These are phyloP conservation scores for Piromyces sp. DNA, from an alignment of 192 early-diverging fungal genomes.

Conservation along the genomic window DNA sequence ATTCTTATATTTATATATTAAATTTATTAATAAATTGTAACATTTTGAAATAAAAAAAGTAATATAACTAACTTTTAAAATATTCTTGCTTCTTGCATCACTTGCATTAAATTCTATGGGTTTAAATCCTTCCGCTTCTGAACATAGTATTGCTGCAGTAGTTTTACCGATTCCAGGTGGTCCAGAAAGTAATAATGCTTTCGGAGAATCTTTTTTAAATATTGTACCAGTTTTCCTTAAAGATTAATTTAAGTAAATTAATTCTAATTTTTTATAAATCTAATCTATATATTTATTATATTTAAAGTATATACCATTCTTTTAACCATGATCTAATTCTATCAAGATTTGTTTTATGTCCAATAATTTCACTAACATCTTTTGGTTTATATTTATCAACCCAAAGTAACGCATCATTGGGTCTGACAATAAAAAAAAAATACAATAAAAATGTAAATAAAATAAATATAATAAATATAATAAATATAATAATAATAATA, in stretches of 20 bases:
- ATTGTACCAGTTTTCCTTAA: background rate
- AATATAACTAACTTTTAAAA: slow-evolving; percentile 39
- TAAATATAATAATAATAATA: too few relatives aligned
- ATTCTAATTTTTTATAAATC: too few relatives aligned
- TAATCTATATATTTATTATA: too few relatives aligned
- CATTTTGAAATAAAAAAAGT: background rate
- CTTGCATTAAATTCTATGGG: slow-evolving; percentile 93
- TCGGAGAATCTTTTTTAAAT: background rate
- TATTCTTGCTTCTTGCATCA: slow-evolving; percentile 77
- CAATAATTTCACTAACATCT: slow-evolving; percentile 61
- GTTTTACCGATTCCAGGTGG: slow-evolving; percentile 98
- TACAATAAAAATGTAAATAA: background rate
- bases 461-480: background rate
- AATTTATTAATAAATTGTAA: background rate
- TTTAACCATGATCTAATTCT: slow-evolving; percentile 57
- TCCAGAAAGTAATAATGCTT: slow-evolving; percentile 64
- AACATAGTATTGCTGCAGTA: slow-evolving; percentile 81
- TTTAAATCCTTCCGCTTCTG: slow-evolving; percentile 57
- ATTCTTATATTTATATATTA: background rate
- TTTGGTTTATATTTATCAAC: slow-evolving; percentile 85
- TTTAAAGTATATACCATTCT: slow-evolving; percentile 30
- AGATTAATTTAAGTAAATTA: too few relatives aligned
- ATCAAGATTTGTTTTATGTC: slow-evolving; percentile 58
- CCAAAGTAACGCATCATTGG: slow-evolving; percentile 39
- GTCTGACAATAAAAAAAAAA: too few relatives aligned